These are phyloP conservation scores for Phlebiopsis gigantea DNA, from an alignment of 768 basidiomycete species.

Conservation along the genomic window DNA sequence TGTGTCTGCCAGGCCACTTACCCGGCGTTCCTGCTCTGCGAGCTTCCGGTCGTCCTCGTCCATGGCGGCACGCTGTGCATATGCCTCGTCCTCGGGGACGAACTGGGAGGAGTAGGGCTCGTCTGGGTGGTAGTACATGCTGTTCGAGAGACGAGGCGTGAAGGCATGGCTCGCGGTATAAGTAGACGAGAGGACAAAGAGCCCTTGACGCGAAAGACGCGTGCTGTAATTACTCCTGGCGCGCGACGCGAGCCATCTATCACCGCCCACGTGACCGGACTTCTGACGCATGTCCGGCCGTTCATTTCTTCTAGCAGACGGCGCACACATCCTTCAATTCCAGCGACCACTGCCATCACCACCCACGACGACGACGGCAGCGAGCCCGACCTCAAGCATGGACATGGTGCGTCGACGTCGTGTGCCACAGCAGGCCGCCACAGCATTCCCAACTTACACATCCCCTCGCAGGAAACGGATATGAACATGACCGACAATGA, in stretches of 20 bases:
- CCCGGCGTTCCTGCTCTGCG: too few relatives aligned
- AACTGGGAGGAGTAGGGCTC: too few relatives aligned
- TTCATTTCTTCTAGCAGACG: constrained; percentile 6
- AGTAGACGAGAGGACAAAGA: background rate
- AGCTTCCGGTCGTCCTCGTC: too few relatives aligned
- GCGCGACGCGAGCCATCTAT: constrained; percentile 6
- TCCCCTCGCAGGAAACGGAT: constrained; percentile 8
- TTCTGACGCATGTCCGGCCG: constrained; percentile 5
- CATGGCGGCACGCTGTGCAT: too few relatives aligned
- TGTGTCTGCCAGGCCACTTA: too few relatives aligned
- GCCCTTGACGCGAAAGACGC: background rate
- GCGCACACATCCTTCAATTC: background rate
- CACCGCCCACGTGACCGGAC: constrained; percentile 5
- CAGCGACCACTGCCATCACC: background rate
- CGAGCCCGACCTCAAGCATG: constrained; percentile 1
- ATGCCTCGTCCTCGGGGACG: too few relatives aligned
- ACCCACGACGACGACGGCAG: background rate
- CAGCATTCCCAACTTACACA: constrained; percentile 3
- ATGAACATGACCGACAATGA: constrained; percentile 20
- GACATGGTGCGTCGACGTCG: constrained; percentile 9
- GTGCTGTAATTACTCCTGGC: constrained; percentile 3
- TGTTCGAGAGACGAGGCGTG: too few relatives aligned
- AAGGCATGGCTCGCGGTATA: too few relatives aligned
- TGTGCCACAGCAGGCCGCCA: background rate
- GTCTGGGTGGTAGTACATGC: too few relatives aligned